Base-by-base conservation (phyloP, 2,329 filamentous ascomycete species). In the Penicillium sp. region DNA sequence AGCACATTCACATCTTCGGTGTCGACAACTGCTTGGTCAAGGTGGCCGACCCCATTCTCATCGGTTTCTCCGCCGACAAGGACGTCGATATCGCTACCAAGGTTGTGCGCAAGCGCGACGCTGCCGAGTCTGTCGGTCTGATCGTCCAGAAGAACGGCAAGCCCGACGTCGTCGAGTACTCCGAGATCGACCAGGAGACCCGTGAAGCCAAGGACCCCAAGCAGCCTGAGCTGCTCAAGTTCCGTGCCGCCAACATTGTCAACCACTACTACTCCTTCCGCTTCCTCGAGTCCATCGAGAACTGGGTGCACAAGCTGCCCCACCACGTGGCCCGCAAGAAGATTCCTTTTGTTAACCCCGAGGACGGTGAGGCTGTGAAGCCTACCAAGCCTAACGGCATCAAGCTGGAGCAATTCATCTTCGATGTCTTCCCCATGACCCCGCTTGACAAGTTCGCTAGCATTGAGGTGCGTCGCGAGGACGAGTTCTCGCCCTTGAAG, bases 1-100 rank as follows among this genome's bases (percentile, higher is more conserved):
- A 96, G 82, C 95, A 99, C 80, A 89, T 99, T 61, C 93, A 99
- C 77, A 90, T 93, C 48, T 98, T 98, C 84, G 97, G 95, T 72
- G 95, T 99, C 46, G 95, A 99, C 81, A 99, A 99, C 82, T 98
- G 93, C 80, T 85, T 99, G n/a, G 93, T 96, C 74, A 93, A 91
- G 79, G 93, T 99, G n/a, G 93, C 93, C 27, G 95, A 99, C 71
- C 95, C 95, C 14, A 85, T 91, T 66, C 98, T 99, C 80, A 88
- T 98, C 68, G 95, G 95, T 66, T 98, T 98, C 78, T 85, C 92
- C 4, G 92, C 93, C 43, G 85, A 88, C 51, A 90, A 93, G 75
- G 80, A 91, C 59, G 93, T 97, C 67, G 92, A 96, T 78, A 96
- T 99, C 70, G 93, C 93, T 31, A 99, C 95, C 67, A 99, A 99